Conservation (phyloP, 1,139 yeast genomes). For the Yamadazyma atlantica region DNA sequence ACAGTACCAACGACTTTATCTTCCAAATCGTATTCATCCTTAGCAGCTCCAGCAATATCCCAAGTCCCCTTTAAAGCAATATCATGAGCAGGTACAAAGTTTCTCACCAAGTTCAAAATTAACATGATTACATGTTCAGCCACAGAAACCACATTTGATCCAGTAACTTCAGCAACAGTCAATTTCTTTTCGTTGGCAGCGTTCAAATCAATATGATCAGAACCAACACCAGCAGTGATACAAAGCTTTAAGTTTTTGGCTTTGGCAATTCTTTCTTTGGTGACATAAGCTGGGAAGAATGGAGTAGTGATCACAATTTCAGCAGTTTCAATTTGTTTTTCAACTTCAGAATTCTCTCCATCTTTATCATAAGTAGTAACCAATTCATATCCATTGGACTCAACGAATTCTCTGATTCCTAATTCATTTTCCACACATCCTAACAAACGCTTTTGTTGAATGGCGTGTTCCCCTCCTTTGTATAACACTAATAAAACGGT, state of each 20-base stretch:
- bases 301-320: constrained; percentile 82
- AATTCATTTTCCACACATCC: constrained; percentile 78
- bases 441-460: constrained; percentile 57
- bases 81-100: constrained; percentile 77
- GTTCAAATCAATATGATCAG: constrained; percentile 74
- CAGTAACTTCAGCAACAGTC: constrained; percentile 78
- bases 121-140: constrained; percentile 83
- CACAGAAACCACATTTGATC: constrained; percentile 76
- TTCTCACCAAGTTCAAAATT: constrained; percentile 68
- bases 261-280: constrained; percentile 61
- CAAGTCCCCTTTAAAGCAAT: constrained; percentile 62
- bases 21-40: constrained; percentile 72
- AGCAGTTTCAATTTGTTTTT: constrained; percentile 65
- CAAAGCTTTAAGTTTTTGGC: constrained; percentile 74
- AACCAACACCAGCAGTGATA: constrained; percentile 83
- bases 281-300: constrained; percentile 79
- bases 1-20: constrained; percentile 76
- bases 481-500: constrained; percentile 59
- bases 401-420: constrained; percentile 67
- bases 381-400: constrained; percentile 65
- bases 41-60: constrained; percentile 80
- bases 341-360: constrained; percentile 51
- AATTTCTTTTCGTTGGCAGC: constrained; percentile 67
- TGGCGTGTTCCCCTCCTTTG: constrained; percentile 57
- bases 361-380: constrained; percentile 71